A percentile compares a stretch with the other conserved stretches of the same genome.
phyloP scores from a whole-genome alignment of 768 basidiomycete species.

The Antrodiella citrinella region DNA sequence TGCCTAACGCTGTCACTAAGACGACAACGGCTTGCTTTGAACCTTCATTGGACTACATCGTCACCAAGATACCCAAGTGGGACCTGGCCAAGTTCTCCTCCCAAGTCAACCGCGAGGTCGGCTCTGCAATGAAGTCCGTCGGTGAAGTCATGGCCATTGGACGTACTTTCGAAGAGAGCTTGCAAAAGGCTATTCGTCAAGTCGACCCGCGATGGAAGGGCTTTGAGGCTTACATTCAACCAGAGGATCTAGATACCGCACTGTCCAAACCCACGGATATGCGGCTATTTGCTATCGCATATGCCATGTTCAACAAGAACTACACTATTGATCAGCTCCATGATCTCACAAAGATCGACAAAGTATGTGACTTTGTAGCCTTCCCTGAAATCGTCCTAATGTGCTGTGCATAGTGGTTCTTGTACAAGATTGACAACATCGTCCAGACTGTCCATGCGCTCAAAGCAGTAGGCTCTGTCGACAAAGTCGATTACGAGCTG shows the following conservation, averaged over 20 bases:
- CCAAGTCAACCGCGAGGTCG: slow-evolving; percentile 90
- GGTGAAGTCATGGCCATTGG: slow-evolving; percentile 99
- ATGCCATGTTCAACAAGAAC: slow-evolving; percentile 91
- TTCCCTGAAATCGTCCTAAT: not conserved
- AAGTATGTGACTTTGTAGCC: slow-evolving; percentile 37
- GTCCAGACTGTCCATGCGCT: slow-evolving; percentile 79
- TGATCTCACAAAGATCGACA: slow-evolving; percentile 96
- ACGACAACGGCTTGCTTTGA: slow-evolving; percentile 99
- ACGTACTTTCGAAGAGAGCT: slow-evolving; percentile 95
- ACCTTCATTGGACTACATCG: slow-evolving; percentile 97
- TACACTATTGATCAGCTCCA: slow-evolving; percentile 89
- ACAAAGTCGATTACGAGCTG: slow-evolving; percentile 63
- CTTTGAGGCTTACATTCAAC: slow-evolving; percentile 89
- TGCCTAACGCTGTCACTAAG: slow-evolving; percentile 98
- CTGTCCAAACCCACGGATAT: slow-evolving; percentile 86
- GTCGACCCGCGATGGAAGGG: slow-evolving; percentile 96
- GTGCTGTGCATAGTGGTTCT: slow-evolving; percentile 66
- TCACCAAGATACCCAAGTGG: slow-evolving; percentile 99
- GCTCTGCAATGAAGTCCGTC: slow-evolving; percentile 98
- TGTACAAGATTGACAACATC: slow-evolving; percentile 99
- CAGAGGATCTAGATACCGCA: slow-evolving; percentile 77
- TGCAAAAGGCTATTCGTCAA: slow-evolving; percentile 97
- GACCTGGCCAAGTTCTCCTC: slow-evolving; percentile 95
- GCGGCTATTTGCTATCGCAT: slow-evolving; percentile 93
- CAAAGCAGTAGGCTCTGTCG: slow-evolving; percentile 60